A percentile compares a stretch with the other conserved stretches of the same genome.
These are phyloP conservation scores for Arabidopsis thaliana DNA, from an alignment of 345 rosid genomes.

Conservation along the genomic window TAIR10.1 NC_003074.8:8204001-8204500, in stretches of 20 bases:
- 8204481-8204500: neutral
- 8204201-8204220: constrained; percentile 83
- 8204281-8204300: constrained; percentile 74
- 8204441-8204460: constrained; percentile 20
- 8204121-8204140: constrained; percentile 63
- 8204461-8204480: constrained; percentile 10
- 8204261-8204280: constrained; percentile 63
- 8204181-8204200: constrained; percentile 74
- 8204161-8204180: constrained; percentile 60
- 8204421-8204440: neutral
- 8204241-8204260: constrained; percentile 65
- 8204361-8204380: constrained; percentile 90
- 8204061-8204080: constrained; percentile 56
- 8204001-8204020: constrained; percentile 80
- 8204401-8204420: constrained; percentile 60
- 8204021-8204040: constrained; percentile 72
- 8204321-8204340: constrained; percentile 82
- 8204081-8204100: neutral
- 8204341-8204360: constrained; percentile 87
- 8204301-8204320: constrained; percentile 73
- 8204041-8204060: constrained; percentile 70
- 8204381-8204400: constrained; percentile 87
- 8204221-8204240: constrained; percentile 82
- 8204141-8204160: constrained; percentile 48
- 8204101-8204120: constrained; percentile 81